Conservation (phyloP, 768 basidiomycete genomes). For the button mushroom (Agaricus bisporus) region DNA sequence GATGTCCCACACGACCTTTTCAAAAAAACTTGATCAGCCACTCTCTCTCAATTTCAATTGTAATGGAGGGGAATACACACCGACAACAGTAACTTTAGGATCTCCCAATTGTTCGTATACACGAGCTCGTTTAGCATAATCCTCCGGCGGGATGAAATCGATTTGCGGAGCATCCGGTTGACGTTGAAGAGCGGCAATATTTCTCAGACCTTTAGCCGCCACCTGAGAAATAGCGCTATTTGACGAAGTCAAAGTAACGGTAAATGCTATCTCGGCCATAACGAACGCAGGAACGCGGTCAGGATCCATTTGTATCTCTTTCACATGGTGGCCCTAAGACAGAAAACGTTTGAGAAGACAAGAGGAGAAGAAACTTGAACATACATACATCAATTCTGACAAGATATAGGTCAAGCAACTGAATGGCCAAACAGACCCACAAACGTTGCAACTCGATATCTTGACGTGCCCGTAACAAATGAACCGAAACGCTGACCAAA, state of each 20-base stretch:
- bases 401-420: constrained; percentile 51
- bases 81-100: constrained; percentile 61
- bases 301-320: constrained; percentile 42
- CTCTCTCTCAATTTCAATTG: constrained; percentile 3
- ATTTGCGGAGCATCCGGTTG: constrained; percentile 51
- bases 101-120: constrained; percentile 80
- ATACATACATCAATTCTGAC: constrained; percentile 41
- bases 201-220: constrained; percentile 63
- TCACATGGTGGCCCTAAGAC: constrained; percentile 35
- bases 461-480: constrained; percentile 51
- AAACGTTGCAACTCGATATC: constrained; percentile 60
- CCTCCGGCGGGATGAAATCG: constrained; percentile 48
- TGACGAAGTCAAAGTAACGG: constrained; percentile 65
- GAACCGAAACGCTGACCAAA: constrained; percentile 46
- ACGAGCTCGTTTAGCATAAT: constrained; percentile 60
- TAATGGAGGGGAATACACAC: constrained; percentile 31
- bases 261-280: constrained; percentile 65
- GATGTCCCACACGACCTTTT: constrained; percentile 69
- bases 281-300: constrained; percentile 58
- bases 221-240: constrained; percentile 60
- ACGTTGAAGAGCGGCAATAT: constrained; percentile 62
- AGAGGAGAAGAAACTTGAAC: background rate
- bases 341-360: background rate
- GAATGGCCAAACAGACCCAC: constrained; percentile 61
- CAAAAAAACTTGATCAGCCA: background rate